Conservation (phyloP, 257 asterid genomes). For the Anisodus tanguticus region DNA sequence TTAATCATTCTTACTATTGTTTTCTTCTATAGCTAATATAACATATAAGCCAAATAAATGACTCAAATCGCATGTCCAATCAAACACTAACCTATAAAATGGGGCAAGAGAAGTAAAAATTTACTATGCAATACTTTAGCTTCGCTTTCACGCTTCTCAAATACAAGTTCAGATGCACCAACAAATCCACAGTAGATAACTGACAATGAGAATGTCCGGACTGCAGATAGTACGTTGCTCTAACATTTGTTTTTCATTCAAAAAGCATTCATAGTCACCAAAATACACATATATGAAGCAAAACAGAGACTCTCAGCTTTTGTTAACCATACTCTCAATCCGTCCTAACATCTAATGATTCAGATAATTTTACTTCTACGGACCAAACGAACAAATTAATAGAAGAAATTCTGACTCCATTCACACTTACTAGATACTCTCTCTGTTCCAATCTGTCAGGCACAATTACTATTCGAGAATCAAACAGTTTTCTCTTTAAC, state of each 20-base stretch:
- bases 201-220: background rate
- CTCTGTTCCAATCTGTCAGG: background rate
- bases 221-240: background rate
- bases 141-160: background rate
- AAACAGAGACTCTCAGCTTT: background rate
- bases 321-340: background rate
- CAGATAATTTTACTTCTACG: background rate
- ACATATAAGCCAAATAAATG: background rate
- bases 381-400: background rate
- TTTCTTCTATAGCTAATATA: background rate
- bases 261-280: background rate
- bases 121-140: background rate
- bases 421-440: background rate
- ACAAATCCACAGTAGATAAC: background rate
- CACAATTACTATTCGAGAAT: background rate
- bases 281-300: background rate
- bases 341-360: background rate
- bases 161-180: background rate
- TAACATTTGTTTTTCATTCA: background rate
- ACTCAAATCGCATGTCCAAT: background rate
- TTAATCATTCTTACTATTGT: background rate
- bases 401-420: background rate
- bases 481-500: background rate
- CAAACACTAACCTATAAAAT: background rate
- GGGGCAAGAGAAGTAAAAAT: background rate